These are phyloP conservation scores for Kwoniella botswanensis DNA, from an alignment of 768 basidiomycete genomes.

Conservation along the genomic window DNA sequence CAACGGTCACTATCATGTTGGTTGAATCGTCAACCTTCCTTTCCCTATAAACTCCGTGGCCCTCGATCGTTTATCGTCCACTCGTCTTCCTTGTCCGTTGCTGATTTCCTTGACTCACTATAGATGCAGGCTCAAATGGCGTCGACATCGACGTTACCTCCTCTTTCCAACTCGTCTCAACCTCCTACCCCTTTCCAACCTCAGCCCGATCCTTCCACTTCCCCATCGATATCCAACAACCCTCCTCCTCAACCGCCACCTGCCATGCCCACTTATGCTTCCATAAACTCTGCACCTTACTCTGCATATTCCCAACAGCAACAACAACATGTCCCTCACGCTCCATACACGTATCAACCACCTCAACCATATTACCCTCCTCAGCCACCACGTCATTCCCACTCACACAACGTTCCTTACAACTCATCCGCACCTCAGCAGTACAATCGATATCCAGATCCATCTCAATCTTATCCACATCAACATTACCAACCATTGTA, in stretches of 20 bases:
- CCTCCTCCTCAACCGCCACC: constrained; percentile 29
- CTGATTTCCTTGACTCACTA: background rate
- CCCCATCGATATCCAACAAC: constrained; percentile 27
- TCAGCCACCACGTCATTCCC: constrained; percentile 14
- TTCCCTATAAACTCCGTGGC: background rate
- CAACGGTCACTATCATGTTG: background rate
- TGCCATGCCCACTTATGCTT: constrained; percentile 24
- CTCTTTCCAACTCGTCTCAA: constrained; percentile 12
- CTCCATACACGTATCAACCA: constrained; percentile 21
- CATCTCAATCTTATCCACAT: constrained; percentile 11
- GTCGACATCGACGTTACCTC: constrained; percentile 16
- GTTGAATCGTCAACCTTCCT: background rate
- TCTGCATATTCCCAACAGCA: background rate
- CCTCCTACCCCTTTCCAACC: constrained; percentile 17
- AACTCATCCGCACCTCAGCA: background rate
- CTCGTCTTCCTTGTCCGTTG: background rate
- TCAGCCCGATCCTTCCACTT: constrained; percentile 16
- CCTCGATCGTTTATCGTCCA: background rate
- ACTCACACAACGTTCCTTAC: constrained; percentile 12
- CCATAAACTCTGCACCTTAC: constrained; percentile 19
- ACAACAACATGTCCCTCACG: constrained; percentile 14
- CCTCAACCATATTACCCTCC: constrained; percentile 15
- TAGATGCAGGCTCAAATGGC: constrained; percentile 27
- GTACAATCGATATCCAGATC: constrained; percentile 18
- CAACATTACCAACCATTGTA: constrained; percentile 24